Conservation (phyloP, 225 moss, liverwort and hornwort species). For the Climacium dendroides region DNA sequence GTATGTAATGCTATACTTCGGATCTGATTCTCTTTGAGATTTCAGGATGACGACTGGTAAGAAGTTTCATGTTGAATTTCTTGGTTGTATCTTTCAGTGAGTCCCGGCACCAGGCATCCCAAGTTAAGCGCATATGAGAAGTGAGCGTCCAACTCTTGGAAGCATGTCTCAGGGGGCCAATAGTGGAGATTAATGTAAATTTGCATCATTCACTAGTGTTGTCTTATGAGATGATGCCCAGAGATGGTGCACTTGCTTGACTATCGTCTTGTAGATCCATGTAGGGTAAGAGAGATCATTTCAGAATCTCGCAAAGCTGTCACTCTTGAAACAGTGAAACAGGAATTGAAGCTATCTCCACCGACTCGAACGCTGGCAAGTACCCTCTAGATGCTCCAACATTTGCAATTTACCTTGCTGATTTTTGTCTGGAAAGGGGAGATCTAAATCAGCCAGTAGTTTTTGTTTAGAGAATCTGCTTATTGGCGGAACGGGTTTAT, state of each 20-base stretch:
- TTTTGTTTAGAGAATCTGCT: not conserved
- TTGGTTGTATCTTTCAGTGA: not conserved
- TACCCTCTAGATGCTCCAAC: not conserved
- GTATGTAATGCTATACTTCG: not conserved
- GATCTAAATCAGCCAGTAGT: not conserved
- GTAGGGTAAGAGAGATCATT: conserved; percentile 11
- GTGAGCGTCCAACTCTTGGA: not conserved
- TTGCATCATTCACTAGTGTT: not conserved
- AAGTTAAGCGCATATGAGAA: not conserved
- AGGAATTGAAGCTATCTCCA: not conserved
- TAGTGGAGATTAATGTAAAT: not conserved
- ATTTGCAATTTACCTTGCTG: not conserved
- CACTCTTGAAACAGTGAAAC: conserved; percentile 1
- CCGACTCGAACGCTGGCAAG: not conserved
- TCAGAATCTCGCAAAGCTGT: not conserved
- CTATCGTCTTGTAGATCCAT: not conserved
- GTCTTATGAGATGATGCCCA: not conserved
- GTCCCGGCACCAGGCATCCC: not conserved
- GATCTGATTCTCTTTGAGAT: not conserved
- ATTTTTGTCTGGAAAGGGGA: no score
- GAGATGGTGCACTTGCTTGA: not conserved
- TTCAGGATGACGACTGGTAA: not conserved
- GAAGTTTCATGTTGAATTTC: not conserved
- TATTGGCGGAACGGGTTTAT: not conserved
- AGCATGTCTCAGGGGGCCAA: not conserved